Percentiles rank a stretch among this genome's conserved stretches.
Conservation (phyloP, 345 rosid genomes). For the Citrus reticulata region DNA sequence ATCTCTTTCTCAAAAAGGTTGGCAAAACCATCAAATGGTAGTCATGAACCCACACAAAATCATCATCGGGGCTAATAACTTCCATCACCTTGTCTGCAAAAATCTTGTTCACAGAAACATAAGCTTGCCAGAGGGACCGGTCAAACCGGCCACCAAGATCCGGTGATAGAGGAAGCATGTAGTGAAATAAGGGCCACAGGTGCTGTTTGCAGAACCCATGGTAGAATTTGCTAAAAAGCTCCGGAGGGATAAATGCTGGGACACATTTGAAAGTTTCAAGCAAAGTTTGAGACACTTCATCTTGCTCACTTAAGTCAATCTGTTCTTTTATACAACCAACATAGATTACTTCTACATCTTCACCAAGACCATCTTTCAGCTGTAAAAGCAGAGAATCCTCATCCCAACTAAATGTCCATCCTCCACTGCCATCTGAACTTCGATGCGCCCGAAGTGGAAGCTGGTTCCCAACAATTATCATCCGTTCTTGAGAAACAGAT, state of each 20-base stretch:
- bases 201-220: constrained; percentile 96
- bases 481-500: constrained; percentile 65
- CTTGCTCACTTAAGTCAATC: constrained; percentile 61
- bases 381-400: constrained; percentile 92
- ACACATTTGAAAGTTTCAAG: constrained; percentile 91
- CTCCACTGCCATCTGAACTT: constrained; percentile 39
- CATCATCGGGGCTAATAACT: constrained; percentile 91
- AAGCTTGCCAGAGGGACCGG: constrained; percentile 89
- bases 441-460: constrained; percentile 74
- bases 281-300: constrained; percentile 74
- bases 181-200: constrained; percentile 93
- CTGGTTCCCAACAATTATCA: constrained; percentile 92
- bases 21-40: constrained; percentile 95
- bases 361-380: constrained; percentile 88
- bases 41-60: constrained; percentile 93
- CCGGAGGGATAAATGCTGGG: constrained; percentile 81
- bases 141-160: constrained; percentile 90
- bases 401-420: constrained; percentile 79
- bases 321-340: constrained; percentile 84
- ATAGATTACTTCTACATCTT: constrained; percentile 85
- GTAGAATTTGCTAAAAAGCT: constrained; percentile 70
- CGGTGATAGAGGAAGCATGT: constrained; percentile 90
- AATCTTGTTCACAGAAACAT: constrained; percentile 88
- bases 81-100: constrained; percentile 96
- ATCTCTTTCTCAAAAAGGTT: constrained; percentile 84